Base-by-base conservation (phyloP, 495 filamentous ascomycete species). In the Jackrogersella minutella region DNA sequence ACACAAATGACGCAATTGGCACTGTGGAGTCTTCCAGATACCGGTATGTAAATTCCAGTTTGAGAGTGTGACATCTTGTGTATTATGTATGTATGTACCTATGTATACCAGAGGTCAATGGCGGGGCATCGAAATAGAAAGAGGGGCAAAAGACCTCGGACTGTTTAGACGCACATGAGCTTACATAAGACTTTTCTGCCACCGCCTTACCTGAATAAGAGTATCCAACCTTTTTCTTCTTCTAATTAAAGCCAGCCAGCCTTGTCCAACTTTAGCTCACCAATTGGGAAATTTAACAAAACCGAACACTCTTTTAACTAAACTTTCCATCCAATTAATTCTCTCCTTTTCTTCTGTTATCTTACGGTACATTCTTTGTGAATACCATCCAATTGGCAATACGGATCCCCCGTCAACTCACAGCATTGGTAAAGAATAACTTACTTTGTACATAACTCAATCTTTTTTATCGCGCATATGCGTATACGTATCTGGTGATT, bases 261-360 rank as follows among this genome's bases (percentile, higher is more conserved):
- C 62, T 65, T 47, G 54, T 40, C 28, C 8, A 13, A 21, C 24
- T 26, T 13, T 28, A 8, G 40, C 16, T 37, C 30, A 33, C 52
- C 58, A 62, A 68, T 62, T 62, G 64, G 39, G 41, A 43, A 54
- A n/a, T n/a, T 63, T 68, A 37, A 51, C 44, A 68, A 62, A 58
- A 40, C 33, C 8, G 5, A 8, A 33, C 30, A 49, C 22, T 30
- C 36, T 33, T 62, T 17, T 26, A 3, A 46, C 41, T 46, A 36
- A 44, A 41, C 31, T 11, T 30, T 30, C 19, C n/a, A 40, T 33
- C 62, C 55, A 66, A 58, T 59, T 33, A 62, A 17, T 36, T 9
- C 37, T 2, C 24, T 13, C 16, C 39, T 22, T 2, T 26, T 37
- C 24, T 16, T 2, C 22, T 36, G 8, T 49, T 62, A 54, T 54